Evolutionary conservation across 2,329 filamentous ascomycete genomes (phyloP), one percentile per base, ranked within the genome.

Genomic region (Penicillium sp.): DNA sequence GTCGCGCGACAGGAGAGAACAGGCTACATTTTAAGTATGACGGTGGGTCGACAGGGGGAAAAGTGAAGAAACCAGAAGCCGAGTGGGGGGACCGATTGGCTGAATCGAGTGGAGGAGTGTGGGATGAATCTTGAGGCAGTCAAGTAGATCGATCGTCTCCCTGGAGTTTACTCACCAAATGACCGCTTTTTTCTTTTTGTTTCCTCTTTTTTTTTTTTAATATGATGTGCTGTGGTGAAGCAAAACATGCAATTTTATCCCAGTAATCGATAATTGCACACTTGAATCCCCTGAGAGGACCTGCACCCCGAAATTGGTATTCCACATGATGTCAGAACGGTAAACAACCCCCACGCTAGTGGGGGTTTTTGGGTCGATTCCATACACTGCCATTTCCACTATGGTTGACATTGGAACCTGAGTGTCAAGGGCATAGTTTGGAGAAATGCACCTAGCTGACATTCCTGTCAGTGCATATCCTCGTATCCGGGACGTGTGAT

Each of bases 21-120:
- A 48, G 47, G 35, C 43, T 50, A 53, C 47, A 47, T 53, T 60
- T 57, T 53, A 64, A 60, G 56, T 60, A 62, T 62, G 53, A 62
- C 45, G 48, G 59, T 60, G 58, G 59, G 53, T 59, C 56, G 48
- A 35, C 32, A 15, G 13, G 31, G 44, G 49, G 50, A 28, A 53
- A 50, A 41, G 53, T 32, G 44, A 62, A 60, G 54, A 54, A 47
- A 55, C 18, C 54, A 60, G 58, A 59, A 59, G 65, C 65, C 65
- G 58, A 60, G 58, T 60, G 58, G 58, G 57, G 55, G 47, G 8
- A 18, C 6, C 51, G 29, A 53, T 57, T 55, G 53, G 56, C 35
- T 27, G 23, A 20, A 24, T 50, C 54, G 54, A 57, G 52, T 55
- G 54, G 52, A 52, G 50, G 47, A 44, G 42, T 33, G 52, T 49